Evolutionary conservation across 768 basidiomycete species (phyloP), one percentile per base, ranked within the genome.

Genomic region (Porphyrellus cyaneotinctus): DNA sequence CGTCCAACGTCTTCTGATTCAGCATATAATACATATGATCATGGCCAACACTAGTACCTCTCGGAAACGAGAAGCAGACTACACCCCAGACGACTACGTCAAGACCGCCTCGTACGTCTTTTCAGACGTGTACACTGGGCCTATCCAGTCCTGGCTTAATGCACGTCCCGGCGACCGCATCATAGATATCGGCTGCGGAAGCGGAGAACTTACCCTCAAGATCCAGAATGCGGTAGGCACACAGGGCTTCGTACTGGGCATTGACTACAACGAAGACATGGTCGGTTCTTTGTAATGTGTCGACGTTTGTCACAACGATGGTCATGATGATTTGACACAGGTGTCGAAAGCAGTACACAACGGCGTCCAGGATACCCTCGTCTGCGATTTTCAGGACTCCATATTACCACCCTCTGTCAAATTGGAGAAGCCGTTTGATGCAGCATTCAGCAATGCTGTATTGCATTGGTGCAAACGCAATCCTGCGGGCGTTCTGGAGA

Each of bases 401-500:
- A 61, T 65, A 22, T 58, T 78, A 9, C 75, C 75, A 0, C 42
- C 58, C 15, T 62, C 68, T 0, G 51, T 59, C 0, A 57, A 59
- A 17, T 49, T 60, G 23, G 71, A 71, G 9, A 71, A 69, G 24
- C 72, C 73, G 43, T 89, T 84, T 56, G 87, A 91, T 62, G 83
- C 81, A 0, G 85, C 87, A 2, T 94, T 94, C 72, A 85, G 84
- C 48, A 91, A 87, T 56, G 88, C 92, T 0, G 76, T 79, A 4
- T 64, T 94, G 56, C 91, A 95, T 61, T 94, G 91, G 91, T 93
- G 90, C 70, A 92, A 89, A 66, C 71, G 72, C 6, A 75, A 86
- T 58, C 92, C 91, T 1, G 65, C 61, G 2, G 83, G 80, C 2
- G 90, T 91, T 10, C 64, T 91, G 11, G 68, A 75, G 14, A 77